These are phyloP conservation scores for Carallia brachiata DNA, from an alignment of 345 rosid species.

Conservation along the genomic window DNA sequence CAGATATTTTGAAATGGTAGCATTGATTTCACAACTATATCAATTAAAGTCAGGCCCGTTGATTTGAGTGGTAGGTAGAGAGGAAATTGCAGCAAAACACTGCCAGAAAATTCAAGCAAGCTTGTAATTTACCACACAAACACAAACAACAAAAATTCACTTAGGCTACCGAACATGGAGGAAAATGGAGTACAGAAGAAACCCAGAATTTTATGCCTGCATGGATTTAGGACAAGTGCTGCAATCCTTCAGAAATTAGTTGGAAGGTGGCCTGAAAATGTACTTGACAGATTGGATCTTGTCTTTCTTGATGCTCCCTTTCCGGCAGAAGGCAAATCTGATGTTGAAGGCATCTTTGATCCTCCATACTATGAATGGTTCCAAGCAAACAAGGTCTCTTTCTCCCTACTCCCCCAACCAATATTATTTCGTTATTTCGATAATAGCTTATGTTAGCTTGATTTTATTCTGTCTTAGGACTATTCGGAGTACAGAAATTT, in stretches of 20 bases:
- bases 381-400: constrained; percentile 28
- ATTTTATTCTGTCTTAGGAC: constrained; percentile 20
- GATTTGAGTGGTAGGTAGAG: too few relatives aligned
- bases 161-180: not conserved
- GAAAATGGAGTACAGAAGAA: constrained; percentile 8
- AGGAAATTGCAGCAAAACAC: too few relatives aligned
- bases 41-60: too few relatives aligned
- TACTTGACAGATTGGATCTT: constrained; percentile 35
- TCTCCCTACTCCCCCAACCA: not conserved
- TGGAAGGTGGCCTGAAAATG: constrained; percentile 24
- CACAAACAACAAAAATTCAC: too few relatives aligned
- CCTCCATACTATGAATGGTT: constrained; percentile 51
- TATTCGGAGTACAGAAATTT: constrained; percentile 40
- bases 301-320: constrained; percentile 43
- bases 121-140: too few relatives aligned
- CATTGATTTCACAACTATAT: too few relatives aligned
- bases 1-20: too few relatives aligned
- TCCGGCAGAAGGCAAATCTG: constrained; percentile 41
- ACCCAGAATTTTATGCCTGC: constrained; percentile 41
- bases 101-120: too few relatives aligned
- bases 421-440: too few relatives aligned
- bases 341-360: constrained; percentile 37
- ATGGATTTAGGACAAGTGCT: constrained; percentile 47
- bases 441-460: too few relatives aligned
- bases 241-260: constrained; percentile 24